A percentile compares a stretch with the other conserved stretches of the same genome.
Evolutionary conservation across 2,329 filamentous ascomycete species (phyloP).

Genomic region (Pseudocercospora eumusae): DNA sequence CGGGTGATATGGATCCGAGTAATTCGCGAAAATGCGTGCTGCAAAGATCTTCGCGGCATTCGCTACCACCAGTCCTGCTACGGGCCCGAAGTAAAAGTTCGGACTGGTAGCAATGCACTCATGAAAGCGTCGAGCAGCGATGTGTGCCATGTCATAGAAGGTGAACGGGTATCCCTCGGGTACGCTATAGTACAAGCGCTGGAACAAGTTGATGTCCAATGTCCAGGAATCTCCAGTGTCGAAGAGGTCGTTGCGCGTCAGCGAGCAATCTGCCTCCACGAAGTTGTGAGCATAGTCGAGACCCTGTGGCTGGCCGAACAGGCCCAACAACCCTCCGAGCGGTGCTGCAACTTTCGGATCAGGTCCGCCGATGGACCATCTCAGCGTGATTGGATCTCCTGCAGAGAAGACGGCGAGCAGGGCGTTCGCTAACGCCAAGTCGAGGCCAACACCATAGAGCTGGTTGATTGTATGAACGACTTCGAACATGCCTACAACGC

Average conservation of each 20-base stretch:
- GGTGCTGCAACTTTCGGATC: slow-evolving; percentile 36
- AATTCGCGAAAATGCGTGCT: background rate
- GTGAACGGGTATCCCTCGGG: slow-evolving; percentile 47
- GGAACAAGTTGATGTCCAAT: slow-evolving; percentile 12
- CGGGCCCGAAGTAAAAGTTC: slow-evolving; percentile 48
- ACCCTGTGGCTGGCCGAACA: slow-evolving; percentile 8
- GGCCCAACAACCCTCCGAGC: background rate
- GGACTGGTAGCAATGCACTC: slow-evolving; percentile 42
- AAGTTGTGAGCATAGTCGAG: slow-evolving; percentile 2
- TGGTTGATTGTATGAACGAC: background rate
- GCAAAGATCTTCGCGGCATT: slow-evolving; percentile 1
- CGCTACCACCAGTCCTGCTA: background rate
- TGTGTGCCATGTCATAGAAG: slow-evolving; percentile 41
- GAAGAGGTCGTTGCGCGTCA: slow-evolving; percentile 47
- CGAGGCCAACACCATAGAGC: slow-evolving; percentile 34
- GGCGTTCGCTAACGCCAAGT: slow-evolving; percentile 37
- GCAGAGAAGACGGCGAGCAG: slow-evolving; percentile 44
- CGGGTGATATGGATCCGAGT: background rate
- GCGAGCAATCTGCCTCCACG: slow-evolving; percentile 43
- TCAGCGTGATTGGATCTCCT: slow-evolving; percentile 46
- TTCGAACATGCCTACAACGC: slow-evolving; percentile 38
- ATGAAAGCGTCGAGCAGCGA: slow-evolving; percentile 45
- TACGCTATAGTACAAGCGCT: slow-evolving; percentile 5
- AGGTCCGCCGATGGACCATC: slow-evolving; percentile 48
- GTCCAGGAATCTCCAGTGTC: slow-evolving; percentile 18